A percentile compares a stretch with the other conserved stretches of the same genome.
These are phyloP conservation scores for Verticillium longisporum DNA, from an alignment of 2,329 filamentous ascomycete species.

Conservation along the genomic window DNA sequence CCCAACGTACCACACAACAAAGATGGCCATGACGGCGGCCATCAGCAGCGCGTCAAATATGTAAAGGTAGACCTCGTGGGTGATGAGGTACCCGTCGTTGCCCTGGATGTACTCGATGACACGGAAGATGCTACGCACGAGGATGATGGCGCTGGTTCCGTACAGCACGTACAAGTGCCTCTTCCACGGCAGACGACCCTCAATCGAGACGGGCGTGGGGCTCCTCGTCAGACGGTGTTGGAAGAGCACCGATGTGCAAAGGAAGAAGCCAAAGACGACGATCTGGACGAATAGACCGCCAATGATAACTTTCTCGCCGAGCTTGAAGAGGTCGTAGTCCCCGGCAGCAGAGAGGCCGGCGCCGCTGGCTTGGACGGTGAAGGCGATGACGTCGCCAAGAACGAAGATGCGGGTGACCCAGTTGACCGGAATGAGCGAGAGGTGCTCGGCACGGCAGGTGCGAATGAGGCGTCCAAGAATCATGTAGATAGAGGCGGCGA, in stretches of 20 bases:
- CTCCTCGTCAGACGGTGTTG: constrained; percentile 30
- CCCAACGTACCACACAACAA: constrained; percentile 4
- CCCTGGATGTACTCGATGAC: constrained; percentile 41
- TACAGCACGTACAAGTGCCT: constrained; percentile 32
- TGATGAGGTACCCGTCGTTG: constrained; percentile 31
- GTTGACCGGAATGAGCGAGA: constrained; percentile 11
- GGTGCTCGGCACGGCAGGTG: constrained; percentile 14
- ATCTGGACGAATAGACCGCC: constrained; percentile 53
- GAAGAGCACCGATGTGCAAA: constrained; percentile 39
- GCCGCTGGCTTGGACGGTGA: constrained; percentile 33
- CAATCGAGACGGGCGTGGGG: constrained; percentile 15
- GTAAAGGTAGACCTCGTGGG: constrained; percentile 37
- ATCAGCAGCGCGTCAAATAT: constrained; percentile 21
- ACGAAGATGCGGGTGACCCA: constrained; percentile 42
- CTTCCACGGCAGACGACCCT: constrained; percentile 32
- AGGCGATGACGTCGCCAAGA: constrained; percentile 35
- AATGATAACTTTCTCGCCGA: constrained; percentile 47
- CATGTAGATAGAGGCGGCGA: constrained; percentile 46
- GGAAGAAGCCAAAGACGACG: constrained; percentile 49
- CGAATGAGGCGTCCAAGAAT: constrained; percentile 29
- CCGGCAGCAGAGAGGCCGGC: constrained; percentile 19
- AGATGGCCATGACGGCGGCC: constrained; percentile 14
- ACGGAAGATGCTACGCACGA: constrained; percentile 39
- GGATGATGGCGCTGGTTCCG: constrained; percentile 32
- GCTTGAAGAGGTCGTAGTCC: constrained; percentile 22